Base-by-base conservation (phyloP, 2,329 filamentous ascomycete genomes). In the Colletotrichum agaves region DNA sequence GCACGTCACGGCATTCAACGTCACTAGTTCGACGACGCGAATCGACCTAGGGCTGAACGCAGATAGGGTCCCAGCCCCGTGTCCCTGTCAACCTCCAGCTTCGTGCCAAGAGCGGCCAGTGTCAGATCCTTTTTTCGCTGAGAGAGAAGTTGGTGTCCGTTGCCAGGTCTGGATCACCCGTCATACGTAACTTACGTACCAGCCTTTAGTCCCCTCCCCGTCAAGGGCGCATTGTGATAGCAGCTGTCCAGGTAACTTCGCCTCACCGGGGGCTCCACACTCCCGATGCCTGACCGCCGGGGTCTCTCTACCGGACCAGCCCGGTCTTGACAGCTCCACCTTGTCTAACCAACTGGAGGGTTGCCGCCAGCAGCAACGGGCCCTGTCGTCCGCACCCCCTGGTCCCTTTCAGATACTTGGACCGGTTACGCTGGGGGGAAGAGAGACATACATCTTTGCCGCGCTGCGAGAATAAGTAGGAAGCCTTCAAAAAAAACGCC, bases 11-110 rank as follows among this genome's bases (percentile, higher is more conserved):
- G 55, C 46, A 49, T 55, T 37, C 37, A 43, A 37, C 27, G 23
- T 41, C 31, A 39, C 23, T 46, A 13, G 53, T 64, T 67, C 52
- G 64, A 11, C 52, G 19, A 31, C n/a, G 27, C 43, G 27, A 43
- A 37, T 58, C 46, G 44, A 59, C 13, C 61, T 68, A 41, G 65
- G 61, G 61, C 64, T 64, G 61, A 53, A 64, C 19, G 64, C 53
- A 27, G 53, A 64, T 21, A 47, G 50, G 50, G 60, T 55, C 46
- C 63, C 19, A 52, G 39, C 37, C 31, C 57, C n/a, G 23, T 49
- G 33, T 57, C n/a, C 37, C 44, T 33, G 19, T 23, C n/a, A 27
- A 46, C 17, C 17, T 46, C 47, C 33, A 59, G 61, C 39, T 59
- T 52, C 39, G 59, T 59, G 64, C 58, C 39, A 58, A 59, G 53